A percentile compares a stretch with the other conserved stretches of the same genome.
Conservation (phyloP, 371 early-diverging fungal species). For the Mucor indicus region DNA sequence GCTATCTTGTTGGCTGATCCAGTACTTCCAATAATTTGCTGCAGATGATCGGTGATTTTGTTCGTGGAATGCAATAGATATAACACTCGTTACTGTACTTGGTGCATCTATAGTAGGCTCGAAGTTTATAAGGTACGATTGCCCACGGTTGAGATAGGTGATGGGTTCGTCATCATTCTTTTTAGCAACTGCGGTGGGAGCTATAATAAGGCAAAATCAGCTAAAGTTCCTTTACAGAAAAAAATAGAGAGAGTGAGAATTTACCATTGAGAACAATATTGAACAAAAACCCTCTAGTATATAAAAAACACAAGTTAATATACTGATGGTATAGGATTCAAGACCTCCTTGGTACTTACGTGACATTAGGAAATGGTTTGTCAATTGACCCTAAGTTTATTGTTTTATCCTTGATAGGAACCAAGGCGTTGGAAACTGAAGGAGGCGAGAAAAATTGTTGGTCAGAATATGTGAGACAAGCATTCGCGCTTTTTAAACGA, state of each 20-base stretch:
- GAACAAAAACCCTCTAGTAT: constrained; percentile 17
- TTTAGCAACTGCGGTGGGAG: constrained; percentile 36
- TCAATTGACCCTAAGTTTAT: too few species aligned
- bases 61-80: constrained; percentile 75
- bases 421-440: constrained; percentile 1
- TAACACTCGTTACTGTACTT: constrained; percentile 50
- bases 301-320: too few species aligned
- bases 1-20: constrained; percentile 70
- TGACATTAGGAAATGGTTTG: too few species aligned
- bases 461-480: constrained; percentile 9
- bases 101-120: constrained; percentile 25
- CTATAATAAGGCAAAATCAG: constrained; percentile 8
- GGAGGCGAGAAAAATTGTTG: constrained; percentile 13
- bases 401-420: too few species aligned
- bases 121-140: constrained; percentile 47
- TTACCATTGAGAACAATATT: constrained; percentile 19
- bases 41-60: constrained; percentile 67
- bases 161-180: constrained; percentile 38
- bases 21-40: constrained; percentile 73
- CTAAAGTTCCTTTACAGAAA: neutral
- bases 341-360: too few species aligned
- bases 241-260: neutral
- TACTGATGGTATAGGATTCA: too few species aligned
- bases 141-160: constrained; percentile 69
- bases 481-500: constrained; percentile 21